Base-by-base conservation (phyloP, 805 yeast species). In the Ogataea naganishii region DNA sequence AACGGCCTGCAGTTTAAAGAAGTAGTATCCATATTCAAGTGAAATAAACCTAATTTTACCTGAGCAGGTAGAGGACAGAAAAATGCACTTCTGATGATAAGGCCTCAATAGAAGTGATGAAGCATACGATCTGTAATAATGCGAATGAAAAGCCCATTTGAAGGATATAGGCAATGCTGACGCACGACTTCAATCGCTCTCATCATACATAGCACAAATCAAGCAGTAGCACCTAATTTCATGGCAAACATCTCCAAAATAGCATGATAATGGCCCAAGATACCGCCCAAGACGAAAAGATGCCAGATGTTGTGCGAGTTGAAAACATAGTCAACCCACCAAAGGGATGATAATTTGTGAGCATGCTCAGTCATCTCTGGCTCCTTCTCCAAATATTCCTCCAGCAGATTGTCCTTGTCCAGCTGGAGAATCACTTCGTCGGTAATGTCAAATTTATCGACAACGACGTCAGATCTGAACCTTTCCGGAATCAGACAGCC, bases 281-380 rank as follows among this genome's bases (percentile, higher is more conserved):
- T 75, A 3, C 98, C 98, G 16, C 81, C 65, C 12, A 92, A 69
- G 18, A 92, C 98, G 49, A 81, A 84, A 9, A 85, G 51, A 57
- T 89, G 98, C 98, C 98, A 89, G 18, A 89, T 62, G 46, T 86
- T 88, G 54, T 89, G 98, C 21, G 95, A 83, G 24, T 75, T 69
- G 31, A 77, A 63, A 17, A 70, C 52, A 51, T 80, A 81, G 43
- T 82, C 92, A 11, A 77, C 77, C 89, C 96, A 86, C 89, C 80
- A 89, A 14, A 81, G 51, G 1, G 85, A 74, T 20, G 56, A 44
- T 31, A 77, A 64, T 11, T 58, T 60, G 3, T 53, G 41, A 23
- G 51, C 43, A 16, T 47, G 32, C 8, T 41, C 44, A 14, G 63
- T 51, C 19, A 36, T 25, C 2, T 53, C 52, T 5, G 75, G 77